phyloP scores from a whole-genome alignment of 2,329 filamentous ascomycete genomes.

The Fusarium gaditjirri region DNA sequence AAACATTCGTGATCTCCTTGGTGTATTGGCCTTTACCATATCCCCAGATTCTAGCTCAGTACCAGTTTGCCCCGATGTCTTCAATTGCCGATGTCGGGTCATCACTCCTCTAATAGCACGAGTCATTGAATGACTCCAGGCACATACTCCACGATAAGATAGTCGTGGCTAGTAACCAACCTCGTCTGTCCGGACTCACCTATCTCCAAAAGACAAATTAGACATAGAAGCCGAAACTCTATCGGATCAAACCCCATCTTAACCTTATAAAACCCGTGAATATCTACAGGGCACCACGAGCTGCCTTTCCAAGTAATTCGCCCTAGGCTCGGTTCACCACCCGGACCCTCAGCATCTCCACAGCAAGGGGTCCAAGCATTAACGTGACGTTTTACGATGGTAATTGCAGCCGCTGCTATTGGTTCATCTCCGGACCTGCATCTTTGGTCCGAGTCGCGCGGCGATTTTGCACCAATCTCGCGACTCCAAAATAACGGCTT shows the following conservation, averaged over 20 bases:
- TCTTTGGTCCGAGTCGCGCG: neutral
- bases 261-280: neutral
- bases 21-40: neutral
- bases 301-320: neutral
- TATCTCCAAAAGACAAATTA: neutral
- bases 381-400: conserved; percentile 14
- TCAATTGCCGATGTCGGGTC: neutral
- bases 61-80: neutral
- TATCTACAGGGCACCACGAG: neutral
- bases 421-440: neutral
- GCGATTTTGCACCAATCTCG: conserved; percentile 18
- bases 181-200: neutral
- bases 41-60: neutral
- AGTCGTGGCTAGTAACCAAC: neutral
- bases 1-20: too few species aligned
- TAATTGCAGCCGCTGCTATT: conserved; percentile 11
- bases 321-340: neutral
- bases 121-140: neutral
- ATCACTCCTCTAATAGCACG: neutral
- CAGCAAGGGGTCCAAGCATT: conserved; percentile 6
- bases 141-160: accelerated
- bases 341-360: conserved; percentile 1
- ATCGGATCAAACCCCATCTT: neutral
- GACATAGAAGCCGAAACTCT: neutral
- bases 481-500: neutral